Percentiles rank a stretch among this genome's conserved stretches.
phyloP scores from a whole-genome alignment of 2,329 filamentous ascomycete species.

The Magnaporthiopsis rhizophila region DNA sequence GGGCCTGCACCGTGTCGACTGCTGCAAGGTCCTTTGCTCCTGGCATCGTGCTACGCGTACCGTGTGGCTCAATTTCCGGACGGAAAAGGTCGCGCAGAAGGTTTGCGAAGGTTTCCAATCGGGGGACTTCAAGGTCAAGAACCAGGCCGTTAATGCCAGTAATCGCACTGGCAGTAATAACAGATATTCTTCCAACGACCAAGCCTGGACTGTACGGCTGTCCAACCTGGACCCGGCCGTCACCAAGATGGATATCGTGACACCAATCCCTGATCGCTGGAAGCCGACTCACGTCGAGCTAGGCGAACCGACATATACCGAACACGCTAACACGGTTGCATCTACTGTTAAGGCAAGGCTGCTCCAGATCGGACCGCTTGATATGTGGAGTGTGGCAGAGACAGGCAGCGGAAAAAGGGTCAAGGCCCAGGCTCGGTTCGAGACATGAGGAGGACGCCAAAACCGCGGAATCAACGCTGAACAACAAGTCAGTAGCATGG shows the following conservation, averaged over 20 bases:
- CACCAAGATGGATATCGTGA: slow-evolving; percentile 11
- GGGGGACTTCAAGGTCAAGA: no score
- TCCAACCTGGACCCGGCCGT: slow-evolving; percentile 15
- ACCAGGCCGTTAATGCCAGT: no score
- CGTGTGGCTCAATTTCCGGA: slow-evolving; percentile 22
- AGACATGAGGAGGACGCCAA: slow-evolving; percentile 27
- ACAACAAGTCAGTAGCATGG: slow-evolving; percentile 19
- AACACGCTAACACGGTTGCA: slow-evolving; percentile 16
- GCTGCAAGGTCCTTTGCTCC: slow-evolving; percentile 25
- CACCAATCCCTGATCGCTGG: slow-evolving; percentile 12
- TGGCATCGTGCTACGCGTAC: slow-evolving; percentile 25
- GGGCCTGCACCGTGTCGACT: slow-evolving; percentile 23
- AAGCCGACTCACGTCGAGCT: slow-evolving; percentile 16
- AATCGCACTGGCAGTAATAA: no score
- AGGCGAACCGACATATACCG: slow-evolving; percentile 16
- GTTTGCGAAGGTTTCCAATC: slow-evolving; percentile 15
- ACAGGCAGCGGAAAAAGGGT: slow-evolving; percentile 23
- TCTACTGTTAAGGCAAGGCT: slow-evolving; percentile 18
- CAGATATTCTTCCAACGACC: no score
- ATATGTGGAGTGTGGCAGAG: slow-evolving; percentile 23
- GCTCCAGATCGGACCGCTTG: slow-evolving; percentile 22
- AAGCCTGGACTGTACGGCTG: slow-evolving; percentile 19
- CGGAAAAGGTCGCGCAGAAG: slow-evolving; percentile 16
- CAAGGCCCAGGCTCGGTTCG: slow-evolving; percentile 31
- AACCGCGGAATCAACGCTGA: slow-evolving; percentile 22